phyloP scores from a whole-genome alignment of 176 grass and related monocot genomes.

The Tillandsia leiboldiana region DNA sequence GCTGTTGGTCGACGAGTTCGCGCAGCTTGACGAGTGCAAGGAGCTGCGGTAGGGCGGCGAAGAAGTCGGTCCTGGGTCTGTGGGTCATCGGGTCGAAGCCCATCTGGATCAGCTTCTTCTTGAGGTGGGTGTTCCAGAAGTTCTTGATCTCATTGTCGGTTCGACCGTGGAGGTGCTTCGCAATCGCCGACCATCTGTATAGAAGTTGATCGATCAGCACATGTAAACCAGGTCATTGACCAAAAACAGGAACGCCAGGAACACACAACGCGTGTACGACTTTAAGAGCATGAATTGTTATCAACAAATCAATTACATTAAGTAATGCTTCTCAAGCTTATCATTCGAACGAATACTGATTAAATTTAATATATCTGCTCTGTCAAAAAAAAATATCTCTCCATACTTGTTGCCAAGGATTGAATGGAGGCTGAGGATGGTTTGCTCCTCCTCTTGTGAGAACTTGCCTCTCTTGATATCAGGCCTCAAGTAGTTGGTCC shows the following conservation, averaged over 20 bases:
- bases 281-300: too few species aligned
- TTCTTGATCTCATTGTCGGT: conserved; percentile 99
- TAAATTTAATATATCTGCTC: too few species aligned
- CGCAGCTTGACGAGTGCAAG: conserved; percentile 72
- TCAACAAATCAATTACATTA: too few species aligned
- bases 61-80: conserved; percentile 80
- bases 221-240: too few species aligned
- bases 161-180: conserved; percentile 54
- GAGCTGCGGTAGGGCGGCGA: conserved; percentile 68
- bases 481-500: conserved; percentile 92
- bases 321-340: too few species aligned
- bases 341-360: too few species aligned
- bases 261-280: too few species aligned
- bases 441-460: conserved; percentile 71
- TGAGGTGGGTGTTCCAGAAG: conserved; percentile 98
- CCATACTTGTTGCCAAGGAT: conserved; percentile 90
- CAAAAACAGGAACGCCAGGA: too few species aligned
- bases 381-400: not conserved
- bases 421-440: conserved; percentile 78
- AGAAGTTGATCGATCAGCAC: not conserved
- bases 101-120: conserved; percentile 98
- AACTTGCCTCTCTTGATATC: conserved; percentile 98
- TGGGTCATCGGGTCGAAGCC: conserved; percentile 97
- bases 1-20: conserved; percentile 54
- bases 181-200: conserved; percentile 79